Percentiles rank a stretch among this genome's conserved stretches.
Conservation (phyloP, 1,284 basidiomycete genomes). For the Lentinula novae-zelandiae region DNA sequence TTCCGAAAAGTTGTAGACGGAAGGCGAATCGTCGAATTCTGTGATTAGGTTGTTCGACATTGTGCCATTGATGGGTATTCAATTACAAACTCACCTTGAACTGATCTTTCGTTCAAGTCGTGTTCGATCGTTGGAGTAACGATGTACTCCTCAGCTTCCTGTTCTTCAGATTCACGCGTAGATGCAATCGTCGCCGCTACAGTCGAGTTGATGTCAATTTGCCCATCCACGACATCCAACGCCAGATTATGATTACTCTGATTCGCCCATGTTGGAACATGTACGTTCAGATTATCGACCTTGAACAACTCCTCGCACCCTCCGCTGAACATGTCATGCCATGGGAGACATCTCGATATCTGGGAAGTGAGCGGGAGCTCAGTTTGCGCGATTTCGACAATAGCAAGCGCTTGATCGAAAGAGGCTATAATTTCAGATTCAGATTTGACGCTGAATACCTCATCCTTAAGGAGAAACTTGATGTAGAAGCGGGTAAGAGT, state of each 20-base stretch:
- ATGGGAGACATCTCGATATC: slow-evolving; percentile 48
- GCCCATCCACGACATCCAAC: neutral
- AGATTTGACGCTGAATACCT: slow-evolving; percentile 5
- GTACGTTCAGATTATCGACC: neutral
- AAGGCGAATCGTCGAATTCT: neutral
- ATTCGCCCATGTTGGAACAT: neutral
- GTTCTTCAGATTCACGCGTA: neutral
- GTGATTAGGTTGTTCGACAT: neutral
- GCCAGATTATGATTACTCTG: neutral
- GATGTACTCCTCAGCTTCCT: neutral
- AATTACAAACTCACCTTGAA: neutral
- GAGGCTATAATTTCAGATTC: slow-evolving; percentile 32
- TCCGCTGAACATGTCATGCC: slow-evolving; percentile 42
- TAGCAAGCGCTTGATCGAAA: slow-evolving; percentile 43
- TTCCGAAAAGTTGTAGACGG: neutral
- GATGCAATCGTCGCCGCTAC: slow-evolving; percentile 1
- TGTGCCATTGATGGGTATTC: neutral
- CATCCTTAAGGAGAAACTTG: slow-evolving; percentile 13
- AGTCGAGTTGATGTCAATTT: neutral
- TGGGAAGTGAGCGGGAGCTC: slow-evolving; percentile 57
- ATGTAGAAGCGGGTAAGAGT: slow-evolving; percentile 17
- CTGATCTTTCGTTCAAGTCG: neutral
- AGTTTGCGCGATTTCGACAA: slow-evolving; percentile 44
- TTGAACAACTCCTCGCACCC: slow-evolving; percentile 40
- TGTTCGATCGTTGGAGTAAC: neutral